Evolutionary conservation across 2,329 filamentous ascomycete species (phyloP).

Genomic region (Falciphora oryzae): DNA sequence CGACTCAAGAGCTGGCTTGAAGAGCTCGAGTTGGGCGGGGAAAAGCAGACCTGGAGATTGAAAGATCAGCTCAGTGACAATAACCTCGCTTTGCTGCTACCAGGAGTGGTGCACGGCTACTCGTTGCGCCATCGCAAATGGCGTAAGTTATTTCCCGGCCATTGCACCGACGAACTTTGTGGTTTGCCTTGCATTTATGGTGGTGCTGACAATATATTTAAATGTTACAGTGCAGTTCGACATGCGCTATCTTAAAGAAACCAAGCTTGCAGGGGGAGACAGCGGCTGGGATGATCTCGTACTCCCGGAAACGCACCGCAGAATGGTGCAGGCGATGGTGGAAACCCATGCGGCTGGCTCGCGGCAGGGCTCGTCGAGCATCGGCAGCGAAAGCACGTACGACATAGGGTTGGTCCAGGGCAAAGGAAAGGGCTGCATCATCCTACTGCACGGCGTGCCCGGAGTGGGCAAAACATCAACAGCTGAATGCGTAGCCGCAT

Average conservation of each 20-base stretch:
- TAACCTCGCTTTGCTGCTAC: not conserved
- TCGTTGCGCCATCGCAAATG: not conserved
- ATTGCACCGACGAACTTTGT: not conserved
- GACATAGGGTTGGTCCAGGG: slow-evolving; percentile 30
- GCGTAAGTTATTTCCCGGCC: not conserved
- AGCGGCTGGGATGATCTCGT: slow-evolving; percentile 17
- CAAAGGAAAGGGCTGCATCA: slow-evolving; percentile 38
- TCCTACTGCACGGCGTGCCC: slow-evolving; percentile 40
- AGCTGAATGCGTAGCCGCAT: slow-evolving; percentile 29
- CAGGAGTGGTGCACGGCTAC: not conserved
- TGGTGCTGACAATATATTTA: too few species aligned
- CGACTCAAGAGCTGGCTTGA: not conserved
- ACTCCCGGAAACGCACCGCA: slow-evolving; percentile 17
- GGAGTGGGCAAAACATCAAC: slow-evolving; percentile 45
- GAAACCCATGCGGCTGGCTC: slow-evolving; percentile 14
- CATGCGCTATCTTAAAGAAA: not conserved
- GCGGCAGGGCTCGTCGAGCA: not conserved
- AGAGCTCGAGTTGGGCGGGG: not conserved
- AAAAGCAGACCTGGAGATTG: not conserved
- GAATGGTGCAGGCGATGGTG: slow-evolving; percentile 18
- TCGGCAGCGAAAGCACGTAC: slow-evolving; percentile 22
- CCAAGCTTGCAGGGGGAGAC: not conserved
- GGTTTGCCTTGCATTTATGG: not conserved
- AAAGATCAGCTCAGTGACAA: not conserved
- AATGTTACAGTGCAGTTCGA: slow-evolving; percentile 4